These are phyloP conservation scores for Colletotrichum euphorbiae DNA, from an alignment of 2,329 filamentous ascomycete species.

Conservation along the genomic window DNA sequence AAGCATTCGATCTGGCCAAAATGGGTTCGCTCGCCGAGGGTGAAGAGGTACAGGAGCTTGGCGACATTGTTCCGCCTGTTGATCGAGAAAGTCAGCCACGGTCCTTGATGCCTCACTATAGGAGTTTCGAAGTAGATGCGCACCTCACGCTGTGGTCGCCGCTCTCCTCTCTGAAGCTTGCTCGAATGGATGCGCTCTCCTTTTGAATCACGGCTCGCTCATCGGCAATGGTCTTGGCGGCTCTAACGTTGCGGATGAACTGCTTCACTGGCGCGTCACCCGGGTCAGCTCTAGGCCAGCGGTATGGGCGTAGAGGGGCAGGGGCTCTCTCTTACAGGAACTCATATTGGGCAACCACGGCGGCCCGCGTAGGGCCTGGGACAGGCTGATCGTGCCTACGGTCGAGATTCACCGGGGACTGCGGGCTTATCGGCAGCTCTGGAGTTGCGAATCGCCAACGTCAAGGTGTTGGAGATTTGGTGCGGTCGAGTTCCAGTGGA, in stretches of 20 bases:
- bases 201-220: constrained; percentile 98
- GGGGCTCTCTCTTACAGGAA: constrained; percentile 48
- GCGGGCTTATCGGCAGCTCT: constrained; percentile 29
- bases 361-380: constrained; percentile 38
- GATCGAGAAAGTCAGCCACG: constrained; percentile 37
- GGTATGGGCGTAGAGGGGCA: constrained; percentile 12
- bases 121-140: constrained; percentile 47
- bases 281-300: constrained; percentile 24
- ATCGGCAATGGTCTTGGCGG: constrained; percentile 98
- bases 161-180: constrained; percentile 97
- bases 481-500: constrained; percentile 6
- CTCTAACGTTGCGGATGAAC: constrained; percentile 99
- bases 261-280: constrained; percentile 81
- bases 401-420: not conserved
- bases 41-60: constrained; percentile 98
- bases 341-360: constrained; percentile 50
- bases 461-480: constrained; percentile 11
- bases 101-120: constrained; percentile 15
- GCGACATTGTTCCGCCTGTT: constrained; percentile 96
- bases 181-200: constrained; percentile 96
- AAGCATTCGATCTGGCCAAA: constrained; percentile 99
- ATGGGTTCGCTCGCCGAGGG: constrained; percentile 94
- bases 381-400: constrained; percentile 21
- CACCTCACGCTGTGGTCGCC: constrained; percentile 91
- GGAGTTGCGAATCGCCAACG: constrained; percentile 17